These are phyloP conservation scores for Podaxis sp. DNA, from an alignment of 768 basidiomycete species.

Conservation along the genomic window DNA sequence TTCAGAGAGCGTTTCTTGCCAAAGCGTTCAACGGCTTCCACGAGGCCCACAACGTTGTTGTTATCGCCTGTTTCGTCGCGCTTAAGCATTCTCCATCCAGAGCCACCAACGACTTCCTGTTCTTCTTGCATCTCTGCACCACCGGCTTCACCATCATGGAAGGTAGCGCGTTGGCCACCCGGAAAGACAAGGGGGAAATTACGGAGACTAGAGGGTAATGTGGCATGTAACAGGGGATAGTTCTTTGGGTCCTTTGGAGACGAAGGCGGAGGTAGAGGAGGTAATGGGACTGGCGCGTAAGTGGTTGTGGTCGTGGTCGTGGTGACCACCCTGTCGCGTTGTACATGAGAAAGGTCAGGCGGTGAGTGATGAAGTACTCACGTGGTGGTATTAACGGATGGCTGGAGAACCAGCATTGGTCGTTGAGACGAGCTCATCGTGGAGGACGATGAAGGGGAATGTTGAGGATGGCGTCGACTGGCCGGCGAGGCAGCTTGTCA, in stretches of 20 bases:
- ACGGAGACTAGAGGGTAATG: slow-evolving; percentile 70
- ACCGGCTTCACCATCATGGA: slow-evolving; percentile 66
- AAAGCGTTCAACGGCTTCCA: slow-evolving; percentile 83
- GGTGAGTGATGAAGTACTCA: slow-evolving; percentile 35
- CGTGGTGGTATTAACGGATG: slow-evolving; percentile 86
- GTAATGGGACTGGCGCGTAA: slow-evolving; percentile 85
- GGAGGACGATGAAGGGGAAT: slow-evolving; percentile 24
- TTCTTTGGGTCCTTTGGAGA: slow-evolving; percentile 77
- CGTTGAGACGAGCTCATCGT: slow-evolving; percentile 63
- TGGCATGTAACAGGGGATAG: slow-evolving; percentile 77
- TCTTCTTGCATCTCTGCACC: slow-evolving; percentile 73
- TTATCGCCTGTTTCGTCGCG: slow-evolving; percentile 57
- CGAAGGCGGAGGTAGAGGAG: slow-evolving; percentile 67
- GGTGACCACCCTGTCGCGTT: slow-evolving; percentile 69
- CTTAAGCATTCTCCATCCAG: slow-evolving; percentile 76
- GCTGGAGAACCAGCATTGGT: slow-evolving; percentile 71
- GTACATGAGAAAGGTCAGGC: slow-evolving; percentile 21
- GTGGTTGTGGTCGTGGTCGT: slow-evolving; percentile 91
- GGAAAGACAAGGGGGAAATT: slow-evolving; percentile 80
- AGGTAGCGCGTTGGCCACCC: slow-evolving; percentile 77
- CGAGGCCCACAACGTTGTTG: slow-evolving; percentile 58
- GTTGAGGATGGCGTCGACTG: slow-evolving; percentile 17
- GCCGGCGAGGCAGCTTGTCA: slow-evolving; percentile 9
- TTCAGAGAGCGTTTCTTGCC: slow-evolving; percentile 81
- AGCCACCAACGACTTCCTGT: slow-evolving; percentile 61